A percentile compares a stretch with the other conserved stretches of the same genome.
phyloP scores from a whole-genome alignment of 768 basidiomycete species.

The Russula virescens region DNA sequence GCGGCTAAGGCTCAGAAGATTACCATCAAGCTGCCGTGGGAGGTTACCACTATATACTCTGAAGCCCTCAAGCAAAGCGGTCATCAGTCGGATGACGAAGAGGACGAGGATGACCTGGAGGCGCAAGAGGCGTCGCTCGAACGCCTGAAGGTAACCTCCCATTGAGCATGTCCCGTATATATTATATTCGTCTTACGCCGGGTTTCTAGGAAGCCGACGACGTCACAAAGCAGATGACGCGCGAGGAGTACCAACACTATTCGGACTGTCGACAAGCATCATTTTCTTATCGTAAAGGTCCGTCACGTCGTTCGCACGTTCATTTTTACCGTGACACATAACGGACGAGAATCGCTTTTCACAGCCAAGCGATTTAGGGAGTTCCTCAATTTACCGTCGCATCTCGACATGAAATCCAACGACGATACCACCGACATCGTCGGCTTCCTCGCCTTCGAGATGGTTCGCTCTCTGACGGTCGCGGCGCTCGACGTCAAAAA shows the following conservation, averaged over 20 bases:
- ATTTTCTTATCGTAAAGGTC: conserved; percentile 95
- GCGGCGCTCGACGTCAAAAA: conserved; percentile 83
- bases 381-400: conserved; percentile 82
- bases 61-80: conserved; percentile 54
- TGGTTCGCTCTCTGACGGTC: conserved; percentile 89
- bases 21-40: conserved; percentile 95
- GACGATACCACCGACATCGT: conserved; percentile 96
- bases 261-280: conserved; percentile 95
- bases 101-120: conserved; percentile 94
- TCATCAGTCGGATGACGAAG: conserved; percentile 81
- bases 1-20: conserved; percentile 85
- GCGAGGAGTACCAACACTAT: conserved; percentile 95
- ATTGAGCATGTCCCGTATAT: not conserved
- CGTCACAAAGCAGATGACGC: conserved; percentile 90
- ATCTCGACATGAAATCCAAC: conserved; percentile 83
- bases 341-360: not conserved
- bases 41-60: conserved; percentile 85
- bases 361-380: conserved; percentile 91
- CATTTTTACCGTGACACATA: not conserved
- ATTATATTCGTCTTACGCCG: not conserved
- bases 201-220: conserved; percentile 80
- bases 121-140: conserved; percentile 93
- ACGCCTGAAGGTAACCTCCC: conserved; percentile 56
- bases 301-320: conserved; percentile 18
- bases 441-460: conserved; percentile 95